phyloP scores from a whole-genome alignment of 805 yeast genomes.

The Zygotorulaspora danielsina region DNA sequence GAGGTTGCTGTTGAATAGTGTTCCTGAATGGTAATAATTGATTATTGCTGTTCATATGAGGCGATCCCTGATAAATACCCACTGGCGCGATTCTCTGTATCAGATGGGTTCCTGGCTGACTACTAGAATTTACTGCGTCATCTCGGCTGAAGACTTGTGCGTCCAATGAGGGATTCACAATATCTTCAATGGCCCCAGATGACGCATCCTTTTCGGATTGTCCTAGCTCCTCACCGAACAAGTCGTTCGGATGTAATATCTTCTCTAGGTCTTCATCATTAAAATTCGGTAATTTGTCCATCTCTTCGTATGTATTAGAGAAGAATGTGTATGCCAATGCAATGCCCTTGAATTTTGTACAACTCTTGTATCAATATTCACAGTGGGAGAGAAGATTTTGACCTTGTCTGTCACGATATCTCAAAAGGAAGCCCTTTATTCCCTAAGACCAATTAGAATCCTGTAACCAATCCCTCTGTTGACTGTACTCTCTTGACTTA shows the following conservation, averaged over 20 bases:
- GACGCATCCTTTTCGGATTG: conserved; percentile 11
- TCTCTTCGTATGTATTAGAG: neutral
- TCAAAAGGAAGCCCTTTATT: no score
- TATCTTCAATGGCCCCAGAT: conserved; percentile 28
- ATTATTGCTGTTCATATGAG: conserved; percentile 9
- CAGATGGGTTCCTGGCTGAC: conserved; percentile 13
- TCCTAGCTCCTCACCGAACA: conserved; percentile 16
- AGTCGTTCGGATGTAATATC: conserved; percentile 18
- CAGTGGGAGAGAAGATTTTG: no score
- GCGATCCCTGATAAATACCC: conserved; percentile 14
- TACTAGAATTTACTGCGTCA: conserved; percentile 1
- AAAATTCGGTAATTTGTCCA: conserved; percentile 15
- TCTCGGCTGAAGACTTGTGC: conserved; percentile 6
- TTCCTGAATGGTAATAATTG: conserved; percentile 17
- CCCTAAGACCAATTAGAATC: no score
- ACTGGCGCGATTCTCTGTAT: conserved; percentile 18
- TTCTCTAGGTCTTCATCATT: conserved; percentile 31
- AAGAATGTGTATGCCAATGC: no score
- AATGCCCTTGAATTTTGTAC: no score
- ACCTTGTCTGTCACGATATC: no score
- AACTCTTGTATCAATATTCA: no score
- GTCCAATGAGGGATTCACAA: conserved; percentile 29
- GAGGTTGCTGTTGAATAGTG: conserved; percentile 9
- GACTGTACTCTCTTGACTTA: no score
- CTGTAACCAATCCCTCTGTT: no score